A percentile compares a stretch with the other conserved stretches of the same genome.
These are phyloP conservation scores for Penicillium sp. DNA, from an alignment of 2,329 filamentous ascomycete species.

Conservation along the genomic window DNA sequence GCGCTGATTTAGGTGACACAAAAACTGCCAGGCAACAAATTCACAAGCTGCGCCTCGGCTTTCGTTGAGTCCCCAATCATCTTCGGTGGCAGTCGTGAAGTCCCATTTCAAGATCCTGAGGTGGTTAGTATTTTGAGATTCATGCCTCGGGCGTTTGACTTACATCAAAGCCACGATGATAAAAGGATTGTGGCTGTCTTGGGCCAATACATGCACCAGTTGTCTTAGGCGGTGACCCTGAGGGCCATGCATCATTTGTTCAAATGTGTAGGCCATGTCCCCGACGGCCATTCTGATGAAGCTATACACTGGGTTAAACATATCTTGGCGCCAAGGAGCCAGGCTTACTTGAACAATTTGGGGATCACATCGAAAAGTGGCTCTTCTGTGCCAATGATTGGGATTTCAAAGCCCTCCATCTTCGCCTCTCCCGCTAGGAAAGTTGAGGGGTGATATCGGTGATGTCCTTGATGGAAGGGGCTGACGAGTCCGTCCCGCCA, in stretches of 20 bases:
- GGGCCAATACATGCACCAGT: slow-evolving; percentile 41
- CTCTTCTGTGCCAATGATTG: slow-evolving; percentile 44
- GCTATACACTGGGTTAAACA: slow-evolving; percentile 22
- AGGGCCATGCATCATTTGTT: slow-evolving; percentile 44
- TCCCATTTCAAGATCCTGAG: slow-evolving; percentile 58
- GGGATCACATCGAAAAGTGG: slow-evolving; percentile 40
- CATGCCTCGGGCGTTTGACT: slow-evolving; percentile 17
- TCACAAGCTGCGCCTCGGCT: slow-evolving; percentile 61
- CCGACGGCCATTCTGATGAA: slow-evolving; percentile 42
- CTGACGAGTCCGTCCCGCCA: background rate
- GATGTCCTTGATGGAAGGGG: background rate
- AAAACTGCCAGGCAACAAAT: slow-evolving; percentile 63
- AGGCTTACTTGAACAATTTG: slow-evolving; percentile 41
- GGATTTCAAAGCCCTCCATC: slow-evolving; percentile 33
- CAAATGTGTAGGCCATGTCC: slow-evolving; percentile 46
- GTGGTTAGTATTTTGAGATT: background rate
- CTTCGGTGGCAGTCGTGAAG: slow-evolving; percentile 53
- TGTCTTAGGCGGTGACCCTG: slow-evolving; percentile 41
- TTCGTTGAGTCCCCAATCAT: slow-evolving; percentile 58
- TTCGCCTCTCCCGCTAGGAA: slow-evolving; percentile 3
- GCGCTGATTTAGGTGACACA: slow-evolving; percentile 56
- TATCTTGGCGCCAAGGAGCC: background rate
- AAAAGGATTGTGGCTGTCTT: slow-evolving; percentile 46
- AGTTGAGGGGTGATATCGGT: background rate
- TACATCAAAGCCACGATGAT: slow-evolving; percentile 55